Base-by-base conservation (phyloP, 2,329 filamentous ascomycete species). In the Neofusicoccum cordaticola region DNA sequence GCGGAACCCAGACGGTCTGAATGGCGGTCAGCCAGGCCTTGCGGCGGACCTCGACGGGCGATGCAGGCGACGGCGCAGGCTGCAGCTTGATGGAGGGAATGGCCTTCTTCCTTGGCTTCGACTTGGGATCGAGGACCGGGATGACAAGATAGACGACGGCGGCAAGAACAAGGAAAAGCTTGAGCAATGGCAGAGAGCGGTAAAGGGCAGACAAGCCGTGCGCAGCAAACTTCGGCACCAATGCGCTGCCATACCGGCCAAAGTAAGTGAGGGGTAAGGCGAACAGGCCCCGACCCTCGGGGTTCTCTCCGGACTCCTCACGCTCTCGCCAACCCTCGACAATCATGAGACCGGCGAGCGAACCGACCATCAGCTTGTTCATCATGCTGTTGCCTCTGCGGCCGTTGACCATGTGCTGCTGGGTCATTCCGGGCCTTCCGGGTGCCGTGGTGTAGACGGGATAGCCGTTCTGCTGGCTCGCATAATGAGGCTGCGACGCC, bases 21-120 rank as follows among this genome's bases (percentile, higher is more conserved):
- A 97, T 89, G 7, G 93, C 91, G 2, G 93, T 97, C 65, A 96
- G 87, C 93, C 94, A 97, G 37, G 93, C 93, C 75, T 93, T 91
- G 66, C 90, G 88, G 58, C 93, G 89, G 51, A 96, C 90, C 69
- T 95, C 87, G 64, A 96, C 92, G 0, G 93, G 90, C 0, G 92
- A 93, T 2, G 91, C 88, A 65, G 92, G 82, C 2, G 91, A 92
- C 2, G 90, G 90, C 5, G 87, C 88, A 17, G 79, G 76, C 9
- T 78, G 72, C 22, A 84, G 71, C 17, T 73, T 72, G 34, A 81
- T 70, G 3, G 75, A 70, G 13, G 73, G 79, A 66, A 66, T 81
- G 72, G 67, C 73, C 73, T 77, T 82, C 72, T 72, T 81, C 78
- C 72, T 88, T 79, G 64, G 82, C 62, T 84, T 85, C 3, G 85